Evolutionary conservation across 2,329 filamentous ascomycete species (phyloP).

Genomic region (Pseudogymnoascus sp.): DNA sequence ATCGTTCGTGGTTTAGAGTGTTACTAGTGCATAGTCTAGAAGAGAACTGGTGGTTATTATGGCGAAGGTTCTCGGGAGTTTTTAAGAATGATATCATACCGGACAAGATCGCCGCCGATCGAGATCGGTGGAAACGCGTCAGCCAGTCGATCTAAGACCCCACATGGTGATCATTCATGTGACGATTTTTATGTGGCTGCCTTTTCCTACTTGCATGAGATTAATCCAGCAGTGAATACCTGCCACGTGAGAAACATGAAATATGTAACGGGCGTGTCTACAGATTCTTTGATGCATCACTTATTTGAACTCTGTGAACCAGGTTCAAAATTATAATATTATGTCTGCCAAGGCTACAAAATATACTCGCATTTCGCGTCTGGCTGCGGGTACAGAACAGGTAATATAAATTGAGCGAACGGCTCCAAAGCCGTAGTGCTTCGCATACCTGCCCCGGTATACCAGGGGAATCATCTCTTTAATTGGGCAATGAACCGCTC

Average conservation of each 20-base stretch:
- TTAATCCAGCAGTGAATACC: background rate
- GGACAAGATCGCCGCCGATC: background rate
- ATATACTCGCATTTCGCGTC: background rate
- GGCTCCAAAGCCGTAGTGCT: background rate
- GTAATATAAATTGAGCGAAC: background rate
- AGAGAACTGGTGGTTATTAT: background rate
- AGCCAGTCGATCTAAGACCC: conserved; percentile 8
- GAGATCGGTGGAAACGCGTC: background rate
- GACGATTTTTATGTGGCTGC: conserved; percentile 1
- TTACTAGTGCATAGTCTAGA: background rate
- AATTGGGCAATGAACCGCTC: conserved; percentile 64
- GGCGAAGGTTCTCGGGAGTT: background rate
- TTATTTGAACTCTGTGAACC: background rate
- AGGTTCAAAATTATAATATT: background rate
- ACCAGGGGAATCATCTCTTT: conserved; percentile 36
- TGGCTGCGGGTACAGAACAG: background rate
- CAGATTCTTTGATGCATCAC: background rate
- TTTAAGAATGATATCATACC: background rate
- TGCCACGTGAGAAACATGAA: background rate
- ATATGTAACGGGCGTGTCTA: background rate
- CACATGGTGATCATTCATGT: conserved; percentile 4
- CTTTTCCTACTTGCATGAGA: background rate
- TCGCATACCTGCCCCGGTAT: background rate
- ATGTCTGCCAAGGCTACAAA: background rate
- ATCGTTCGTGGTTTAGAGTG: conserved; percentile 4